Percentiles rank a stretch among this genome's conserved stretches.
phyloP scores from a whole-genome alignment of 306 rosid species.

The Psophocarpus tetragonolobus region DNA sequence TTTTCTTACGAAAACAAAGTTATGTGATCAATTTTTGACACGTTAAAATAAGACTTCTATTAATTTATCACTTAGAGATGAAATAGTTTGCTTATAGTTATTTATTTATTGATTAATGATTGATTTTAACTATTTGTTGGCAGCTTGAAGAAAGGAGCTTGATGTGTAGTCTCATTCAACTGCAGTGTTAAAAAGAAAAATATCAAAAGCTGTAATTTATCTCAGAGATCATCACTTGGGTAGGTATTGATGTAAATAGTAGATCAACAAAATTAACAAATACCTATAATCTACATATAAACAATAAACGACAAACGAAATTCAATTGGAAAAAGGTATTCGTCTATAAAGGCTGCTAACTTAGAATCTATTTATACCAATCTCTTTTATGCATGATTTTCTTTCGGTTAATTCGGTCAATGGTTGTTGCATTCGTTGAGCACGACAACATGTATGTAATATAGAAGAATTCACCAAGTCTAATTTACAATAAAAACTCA shows the following conservation, averaged over 20 bases:
- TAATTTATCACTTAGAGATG: background rate
- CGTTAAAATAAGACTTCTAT: background rate
- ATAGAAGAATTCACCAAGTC: background rate
- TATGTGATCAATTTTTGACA: background rate
- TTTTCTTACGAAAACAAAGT: background rate
- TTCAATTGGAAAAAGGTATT: background rate
- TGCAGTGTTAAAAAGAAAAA: constrained; percentile 33
- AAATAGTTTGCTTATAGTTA: background rate
- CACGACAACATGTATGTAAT: no score
- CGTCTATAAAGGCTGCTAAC: background rate
- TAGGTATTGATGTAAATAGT: constrained; percentile 1
- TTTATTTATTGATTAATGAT: background rate
- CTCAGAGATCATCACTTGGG: background rate
- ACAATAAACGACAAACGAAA: background rate
- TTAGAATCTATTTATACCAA: background rate
- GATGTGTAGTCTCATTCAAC: constrained; percentile 55
- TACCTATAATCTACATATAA: background rate
- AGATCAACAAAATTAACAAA: constrained; percentile 14
- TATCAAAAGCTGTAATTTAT: constrained; percentile 7
- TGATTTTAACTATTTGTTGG: background rate
- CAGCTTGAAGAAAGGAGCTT: constrained; percentile 64
- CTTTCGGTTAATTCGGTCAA: no score
- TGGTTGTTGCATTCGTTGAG: no score
- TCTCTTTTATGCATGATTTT: no score
- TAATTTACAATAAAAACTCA: background rate